Evolutionary conservation across 805 yeast species (phyloP), one percentile per base, ranked within the genome.

Genomic region (Tetrapisispora nanseiensis): DNA sequence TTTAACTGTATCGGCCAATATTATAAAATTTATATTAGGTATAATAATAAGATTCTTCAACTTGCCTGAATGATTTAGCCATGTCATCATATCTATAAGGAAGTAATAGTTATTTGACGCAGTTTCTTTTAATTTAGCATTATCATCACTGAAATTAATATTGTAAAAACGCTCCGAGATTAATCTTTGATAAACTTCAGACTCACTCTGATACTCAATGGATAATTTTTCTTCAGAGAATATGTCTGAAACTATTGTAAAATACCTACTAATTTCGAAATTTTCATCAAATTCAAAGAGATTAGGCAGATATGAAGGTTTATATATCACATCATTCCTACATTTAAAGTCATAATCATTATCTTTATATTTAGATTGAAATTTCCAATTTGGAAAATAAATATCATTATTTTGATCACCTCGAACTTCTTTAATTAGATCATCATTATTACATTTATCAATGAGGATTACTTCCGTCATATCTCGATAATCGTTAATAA

Each of bases 31-130:
- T 45, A 82, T 69, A 2, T 80, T 72, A 9, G 69, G 70, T 48
- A 74, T 73, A 28, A 78, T 68, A 13, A 80, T 72, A 50, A 85
- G 75, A 55, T 82, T 82, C 62, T 71, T 82, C 15, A 83, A 67
- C 45, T 80, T 70, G 2, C 90, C 90, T 56, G 86, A 81, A 54
- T 82, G 87, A 51, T 82, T 80, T 47, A 83, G 63, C 89, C 90
- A 83, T 44, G 82, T 75, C 49, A 83, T 82, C 1, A 90, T 81
- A 59, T 83, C 92, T 43, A 83, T 64, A 0, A 85, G 73, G 42
- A 82, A 69, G 50, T 69, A 70, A 0, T 85, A 78, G 19, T 74
- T 22, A 8, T 5, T n/a, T 22, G 11, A 3, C 3, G 3, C 11
- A 16, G 20, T 15, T 21, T n/a, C n/a, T 15, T 21, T 4, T 8